These are phyloP conservation scores for Colletotrichum higginsianum DNA, from an alignment of 2,329 filamentous ascomycete species.

Conservation along the genomic window DNA sequence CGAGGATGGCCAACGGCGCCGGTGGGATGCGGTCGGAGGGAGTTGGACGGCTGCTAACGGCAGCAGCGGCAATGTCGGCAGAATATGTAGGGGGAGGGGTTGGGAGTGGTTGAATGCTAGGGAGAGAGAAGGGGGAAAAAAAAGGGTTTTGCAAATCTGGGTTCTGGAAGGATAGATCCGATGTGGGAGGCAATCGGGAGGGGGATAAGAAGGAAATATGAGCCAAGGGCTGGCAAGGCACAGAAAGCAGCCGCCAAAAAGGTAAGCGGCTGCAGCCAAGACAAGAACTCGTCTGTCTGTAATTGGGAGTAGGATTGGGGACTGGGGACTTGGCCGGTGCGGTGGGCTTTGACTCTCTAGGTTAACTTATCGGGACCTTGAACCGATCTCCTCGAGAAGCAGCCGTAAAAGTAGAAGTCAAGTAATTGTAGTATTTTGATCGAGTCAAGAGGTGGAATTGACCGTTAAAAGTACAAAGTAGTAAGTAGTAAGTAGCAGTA, in stretches of 20 bases:
- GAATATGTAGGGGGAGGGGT: not conserved
- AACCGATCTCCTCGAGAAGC: not conserved
- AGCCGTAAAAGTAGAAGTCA: conserved; percentile 4
- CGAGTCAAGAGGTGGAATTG: not conserved
- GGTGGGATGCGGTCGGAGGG: conserved; percentile 16
- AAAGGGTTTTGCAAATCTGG: conserved; percentile 19
- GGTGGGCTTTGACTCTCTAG: conserved; percentile 4
- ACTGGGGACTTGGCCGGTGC: not conserved
- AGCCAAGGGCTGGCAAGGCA: conserved; percentile 15
- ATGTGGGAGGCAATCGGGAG: conserved; percentile 38
- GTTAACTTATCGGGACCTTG: not conserved
- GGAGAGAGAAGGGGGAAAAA: not conserved
- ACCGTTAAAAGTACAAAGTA: not conserved
- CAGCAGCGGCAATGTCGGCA: conserved; percentile 13
- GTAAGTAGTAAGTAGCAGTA: not conserved
- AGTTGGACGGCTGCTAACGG: conserved; percentile 21
- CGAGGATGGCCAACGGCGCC: conserved; percentile 30
- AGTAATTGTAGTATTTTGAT: not conserved
- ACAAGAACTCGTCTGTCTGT: not conserved
- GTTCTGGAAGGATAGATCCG: conserved; percentile 19
- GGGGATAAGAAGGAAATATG: conserved; percentile 29
- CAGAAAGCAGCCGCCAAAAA: conserved; percentile 14
- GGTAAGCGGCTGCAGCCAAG: conserved; percentile 2
- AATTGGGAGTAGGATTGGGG: not conserved
- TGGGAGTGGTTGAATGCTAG: not conserved